Evolutionary conservation across 1,139 yeast species (phyloP).

Genomic region (Yamadazyma triangularis): DNA sequence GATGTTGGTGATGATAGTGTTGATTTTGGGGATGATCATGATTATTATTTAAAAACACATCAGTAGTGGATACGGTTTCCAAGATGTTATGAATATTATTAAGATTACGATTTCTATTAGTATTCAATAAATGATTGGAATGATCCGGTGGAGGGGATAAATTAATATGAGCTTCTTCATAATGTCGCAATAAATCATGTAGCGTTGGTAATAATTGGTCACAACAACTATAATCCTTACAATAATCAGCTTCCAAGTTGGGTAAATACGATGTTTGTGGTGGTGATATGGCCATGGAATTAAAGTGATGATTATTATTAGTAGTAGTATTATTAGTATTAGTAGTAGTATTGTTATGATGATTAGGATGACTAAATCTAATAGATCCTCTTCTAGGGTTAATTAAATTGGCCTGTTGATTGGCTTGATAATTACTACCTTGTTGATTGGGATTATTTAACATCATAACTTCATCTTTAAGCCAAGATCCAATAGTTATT

Average conservation of each 20-base stretch:
- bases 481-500: constrained; percentile 91
- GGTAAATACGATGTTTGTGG: constrained; percentile 82
- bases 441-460: constrained; percentile 18
- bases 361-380: constrained; percentile 20
- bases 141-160: constrained; percentile 59
- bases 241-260: constrained; percentile 89
- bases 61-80: constrained; percentile 85
- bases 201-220: constrained; percentile 88
- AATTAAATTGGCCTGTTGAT: constrained; percentile 22
- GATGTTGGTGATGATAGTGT: constrained; percentile 11
- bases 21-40: constrained; percentile 14
- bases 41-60: constrained; percentile 62
- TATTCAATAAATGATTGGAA: constrained; percentile 27
- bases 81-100: constrained; percentile 46
- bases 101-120: constrained; percentile 32
- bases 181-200: constrained; percentile 89
- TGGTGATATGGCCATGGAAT: constrained; percentile 50
- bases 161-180: constrained; percentile 92
- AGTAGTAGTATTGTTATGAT: constrained; percentile 6
- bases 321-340: constrained; percentile 11
- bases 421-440: constrained; percentile 9
- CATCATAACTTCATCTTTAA: constrained; percentile 84
- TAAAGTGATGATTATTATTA: constrained; percentile 7
- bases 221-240: constrained; percentile 95
- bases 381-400: constrained; percentile 44